Base-by-base conservation (phyloP, 1,284 basidiomycete species). In the Wallemia hederae region DNA sequence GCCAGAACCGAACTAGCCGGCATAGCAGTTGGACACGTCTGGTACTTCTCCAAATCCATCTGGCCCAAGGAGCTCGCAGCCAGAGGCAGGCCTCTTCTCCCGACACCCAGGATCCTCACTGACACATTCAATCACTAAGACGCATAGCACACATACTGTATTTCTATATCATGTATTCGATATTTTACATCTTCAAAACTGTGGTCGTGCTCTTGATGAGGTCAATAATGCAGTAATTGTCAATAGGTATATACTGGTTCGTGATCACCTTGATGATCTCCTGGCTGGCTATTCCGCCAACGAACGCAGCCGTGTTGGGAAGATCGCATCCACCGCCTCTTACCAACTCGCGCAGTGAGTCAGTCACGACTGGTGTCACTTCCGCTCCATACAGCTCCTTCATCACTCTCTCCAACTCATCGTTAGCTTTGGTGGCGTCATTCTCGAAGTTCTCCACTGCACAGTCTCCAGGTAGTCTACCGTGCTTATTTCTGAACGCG, bases 231-330 rank as follows among this genome's bases (percentile, higher is more conserved):
- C 84, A 87, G 63, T 82, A 83, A 24, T 89, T 87, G 66, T 85
- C 80, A 62, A 94, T 77, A 1, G 92, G 92, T 24, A 89, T 77
- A 70, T 99, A 99, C 72, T 98, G 94, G 68, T 81, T 82, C 63
- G 92, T 97, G 66, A 96, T 83, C 71, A 97, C 77, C 76, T 99
- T 98, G 77, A 98, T 97, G 5, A 82, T 81, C 71, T 98, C 94
- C 67, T 98, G 94, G n/a, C 89, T 89, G 26, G 91, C 84, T 22
- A 98, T 71, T 0, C 92, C 94, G 17, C 94, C 94, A 1, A 97
- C 72, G 67, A 98, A 80, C 0, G 90, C 90, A 0, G 94, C 86
- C 0, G 83, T 91, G 64, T 89, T 91, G 0, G 92, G 90, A 1
- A 97, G 72, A 65, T 92, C 87, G 0, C 85, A 80, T 1, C 80